Percentiles rank a stretch among this genome's conserved stretches.
Conservation (phyloP, 495 filamentous ascomycete genomes). For the Hypoxylon subgilvum region DNA sequence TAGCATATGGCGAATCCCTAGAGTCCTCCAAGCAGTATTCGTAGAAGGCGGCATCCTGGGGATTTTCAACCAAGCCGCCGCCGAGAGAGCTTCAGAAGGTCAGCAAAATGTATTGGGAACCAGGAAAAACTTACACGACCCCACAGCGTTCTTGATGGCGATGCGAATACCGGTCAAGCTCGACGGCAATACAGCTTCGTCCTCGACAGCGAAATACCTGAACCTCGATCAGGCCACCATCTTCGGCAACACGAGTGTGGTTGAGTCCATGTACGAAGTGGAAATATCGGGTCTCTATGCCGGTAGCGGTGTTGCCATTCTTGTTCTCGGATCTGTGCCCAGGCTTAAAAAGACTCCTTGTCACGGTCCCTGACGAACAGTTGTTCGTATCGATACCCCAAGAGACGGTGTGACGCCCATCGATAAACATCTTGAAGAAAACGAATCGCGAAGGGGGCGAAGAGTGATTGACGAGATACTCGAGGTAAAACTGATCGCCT, state of each 20-base stretch:
- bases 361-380: slow-evolving; percentile 43
- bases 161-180: slow-evolving; percentile 46
- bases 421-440: slow-evolving; percentile 60
- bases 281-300: slow-evolving; percentile 51
- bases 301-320: slow-evolving; percentile 28
- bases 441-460: slow-evolving; percentile 44
- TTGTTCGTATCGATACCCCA: slow-evolving; percentile 53
- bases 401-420: slow-evolving; percentile 51
- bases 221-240: slow-evolving; percentile 60
- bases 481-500: slow-evolving; percentile 56
- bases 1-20: slow-evolving; percentile 53
- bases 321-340: slow-evolving; percentile 31
- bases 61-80: slow-evolving; percentile 54
- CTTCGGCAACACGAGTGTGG: slow-evolving; percentile 47
- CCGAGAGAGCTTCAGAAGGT: slow-evolving; percentile 46
- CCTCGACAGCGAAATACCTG: slow-evolving; percentile 54
- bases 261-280: slow-evolving; percentile 49
- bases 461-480: slow-evolving; percentile 46
- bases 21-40: slow-evolving; percentile 55
- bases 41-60: slow-evolving; percentile 54
- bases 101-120: not conserved
- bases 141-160: slow-evolving; percentile 51
- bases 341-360: slow-evolving; percentile 54
- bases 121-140: slow-evolving; percentile 48
- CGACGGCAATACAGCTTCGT: slow-evolving; percentile 43